phyloP scores from a whole-genome alignment of 768 basidiomycete species.

The Lentinula detonsa region DNA sequence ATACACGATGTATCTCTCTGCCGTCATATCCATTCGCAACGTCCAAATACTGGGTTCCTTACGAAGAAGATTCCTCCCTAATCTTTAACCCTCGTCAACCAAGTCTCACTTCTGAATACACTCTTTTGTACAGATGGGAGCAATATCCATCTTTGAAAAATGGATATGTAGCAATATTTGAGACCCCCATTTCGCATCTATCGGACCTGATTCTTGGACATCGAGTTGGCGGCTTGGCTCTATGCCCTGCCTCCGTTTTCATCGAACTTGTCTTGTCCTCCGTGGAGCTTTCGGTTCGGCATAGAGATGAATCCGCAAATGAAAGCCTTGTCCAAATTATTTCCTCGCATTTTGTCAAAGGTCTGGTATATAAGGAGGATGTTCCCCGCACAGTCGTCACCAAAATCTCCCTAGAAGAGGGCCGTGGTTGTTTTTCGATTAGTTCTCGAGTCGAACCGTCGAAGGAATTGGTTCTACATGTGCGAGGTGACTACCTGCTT shows the following conservation, averaged over 20 bases:
- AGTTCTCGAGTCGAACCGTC: constrained; percentile 29
- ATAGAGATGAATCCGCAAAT: constrained; percentile 23
- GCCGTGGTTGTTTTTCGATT: constrained; percentile 39
- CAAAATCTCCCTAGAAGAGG: constrained; percentile 28
- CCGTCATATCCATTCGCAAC: constrained; percentile 61
- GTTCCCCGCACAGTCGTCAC: constrained; percentile 29
- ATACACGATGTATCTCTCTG: constrained; percentile 39
- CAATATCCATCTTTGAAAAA: constrained; percentile 35
- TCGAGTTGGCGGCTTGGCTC: constrained; percentile 43
- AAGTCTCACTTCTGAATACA: constrained; percentile 17
- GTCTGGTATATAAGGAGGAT: constrained; percentile 41
- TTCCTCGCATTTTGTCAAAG: constrained; percentile 42
- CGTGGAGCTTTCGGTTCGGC: constrained; percentile 27
- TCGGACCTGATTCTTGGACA: constrained; percentile 48
- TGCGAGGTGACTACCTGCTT: constrained; percentile 39
- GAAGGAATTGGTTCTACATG: constrained; percentile 31
- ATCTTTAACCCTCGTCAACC: neutral
- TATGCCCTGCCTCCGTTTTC: constrained; percentile 67
- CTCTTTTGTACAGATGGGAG: constrained; percentile 29
- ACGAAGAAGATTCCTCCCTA: constrained; percentile 20
- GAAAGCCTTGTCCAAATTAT: constrained; percentile 29
- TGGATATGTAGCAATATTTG: constrained; percentile 37
- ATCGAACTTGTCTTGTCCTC: constrained; percentile 49
- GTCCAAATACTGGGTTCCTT: constrained; percentile 53
- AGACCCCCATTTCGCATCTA: constrained; percentile 43